These are phyloP conservation scores for Quercus lobata DNA, from an alignment of 331 rosid genomes.

Conservation along the genomic window DNA sequence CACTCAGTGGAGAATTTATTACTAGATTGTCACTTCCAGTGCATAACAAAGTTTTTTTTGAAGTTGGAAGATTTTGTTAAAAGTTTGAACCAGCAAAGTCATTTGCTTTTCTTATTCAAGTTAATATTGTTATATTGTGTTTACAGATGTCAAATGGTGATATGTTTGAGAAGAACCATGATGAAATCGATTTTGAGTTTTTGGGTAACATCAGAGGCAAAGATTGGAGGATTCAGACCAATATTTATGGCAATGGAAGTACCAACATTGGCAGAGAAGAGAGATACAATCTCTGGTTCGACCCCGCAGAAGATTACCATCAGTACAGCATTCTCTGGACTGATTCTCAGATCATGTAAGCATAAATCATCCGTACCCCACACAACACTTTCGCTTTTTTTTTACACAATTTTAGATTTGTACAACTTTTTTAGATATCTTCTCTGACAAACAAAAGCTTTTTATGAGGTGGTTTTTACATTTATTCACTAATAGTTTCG, in stretches of 20 bases:
- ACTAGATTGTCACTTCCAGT: neutral
- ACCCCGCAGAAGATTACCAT: conserved; percentile 87
- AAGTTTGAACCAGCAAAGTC: neutral
- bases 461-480: neutral
- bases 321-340: conserved; percentile 93
- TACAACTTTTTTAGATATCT: neutral
- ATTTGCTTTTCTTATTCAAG: conserved; percentile 3
- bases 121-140: neutral
- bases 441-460: neutral
- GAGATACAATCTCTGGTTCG: conserved; percentile 86
- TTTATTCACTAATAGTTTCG: neutral
- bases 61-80: neutral
- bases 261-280: conserved; percentile 88
- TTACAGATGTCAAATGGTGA: conserved; percentile 90
- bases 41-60: too few relatives aligned
- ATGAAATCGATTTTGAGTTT: conserved; percentile 93
- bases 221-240: conserved; percentile 95
- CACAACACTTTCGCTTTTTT: neutral
- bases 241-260: conserved; percentile 98
- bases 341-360: conserved; percentile 79
- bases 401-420: neutral
- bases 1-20: neutral
- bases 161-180: conserved; percentile 79
- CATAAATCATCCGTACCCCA: conserved; percentile 15
- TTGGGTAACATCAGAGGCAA: conserved; percentile 94